Evolutionary conservation across 495 filamentous ascomycete species (phyloP).

Genomic region (Penicillium salamii): DNA sequence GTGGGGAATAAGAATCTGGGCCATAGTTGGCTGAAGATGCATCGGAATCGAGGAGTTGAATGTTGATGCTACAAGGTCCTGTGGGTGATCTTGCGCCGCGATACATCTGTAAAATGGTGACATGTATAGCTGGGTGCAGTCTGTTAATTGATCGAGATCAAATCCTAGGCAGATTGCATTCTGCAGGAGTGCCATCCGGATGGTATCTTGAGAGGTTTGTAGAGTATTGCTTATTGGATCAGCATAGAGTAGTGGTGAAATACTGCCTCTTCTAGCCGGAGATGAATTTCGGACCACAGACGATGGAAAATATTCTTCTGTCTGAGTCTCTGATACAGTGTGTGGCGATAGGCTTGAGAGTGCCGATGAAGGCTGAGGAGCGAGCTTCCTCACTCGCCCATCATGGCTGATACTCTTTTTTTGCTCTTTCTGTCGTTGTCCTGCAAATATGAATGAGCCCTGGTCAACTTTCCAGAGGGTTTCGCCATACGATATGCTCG

Average conservation of each 20-base stretch:
- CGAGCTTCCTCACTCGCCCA: conserved; percentile 1
- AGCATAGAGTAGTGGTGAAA: neutral
- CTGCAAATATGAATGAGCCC: neutral
- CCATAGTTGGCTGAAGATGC: conserved; percentile 42
- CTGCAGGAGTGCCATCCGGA: conserved; percentile 23
- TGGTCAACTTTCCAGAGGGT: neutral
- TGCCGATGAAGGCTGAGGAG: conserved; percentile 1
- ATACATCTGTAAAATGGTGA: conserved; percentile 39
- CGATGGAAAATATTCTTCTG: neutral
- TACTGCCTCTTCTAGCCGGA: neutral
- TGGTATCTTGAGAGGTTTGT: conserved; percentile 9
- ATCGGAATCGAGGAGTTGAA: conserved; percentile 25
- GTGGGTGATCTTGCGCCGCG: conserved; percentile 20
- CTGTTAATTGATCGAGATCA: conserved; percentile 22
- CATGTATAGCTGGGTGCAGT: conserved; percentile 14
- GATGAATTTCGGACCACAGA: neutral
- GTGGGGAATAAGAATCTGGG: conserved; percentile 45
- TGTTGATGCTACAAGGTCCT: conserved; percentile 17
- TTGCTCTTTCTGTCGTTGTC: conserved; percentile 15
- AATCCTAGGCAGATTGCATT: conserved; percentile 38
- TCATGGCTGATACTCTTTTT: conserved; percentile 5
- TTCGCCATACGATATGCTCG: conserved; percentile 35
- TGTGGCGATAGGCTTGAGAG: neutral
- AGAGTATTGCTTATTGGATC: conserved; percentile 14
- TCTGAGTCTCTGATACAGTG: neutral